A percentile compares a stretch with the other conserved stretches of the same genome.
phyloP scores from a whole-genome alignment of 208 protist genomes.

The Herpetomonas samuelpessoai region DNA sequence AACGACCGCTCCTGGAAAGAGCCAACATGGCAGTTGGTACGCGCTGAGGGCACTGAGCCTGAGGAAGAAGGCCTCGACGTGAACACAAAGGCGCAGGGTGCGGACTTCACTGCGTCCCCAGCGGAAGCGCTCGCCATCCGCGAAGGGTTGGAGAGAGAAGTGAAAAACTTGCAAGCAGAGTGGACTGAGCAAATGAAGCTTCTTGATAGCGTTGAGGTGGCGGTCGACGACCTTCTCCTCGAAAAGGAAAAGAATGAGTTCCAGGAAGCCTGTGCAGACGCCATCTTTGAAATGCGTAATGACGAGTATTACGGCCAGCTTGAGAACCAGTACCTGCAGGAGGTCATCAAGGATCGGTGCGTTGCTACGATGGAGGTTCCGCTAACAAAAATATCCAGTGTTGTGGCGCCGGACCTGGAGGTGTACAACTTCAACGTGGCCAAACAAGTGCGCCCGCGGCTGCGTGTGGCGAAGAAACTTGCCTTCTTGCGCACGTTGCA shows the following conservation, averaged over 20 bases:
- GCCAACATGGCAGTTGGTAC: background rate
- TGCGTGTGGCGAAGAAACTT: constrained; percentile 63
- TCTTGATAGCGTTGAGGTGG: constrained; percentile 35
- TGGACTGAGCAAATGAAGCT: constrained; percentile 38
- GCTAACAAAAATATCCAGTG: constrained; percentile 52
- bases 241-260: constrained; percentile 55
- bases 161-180: constrained; percentile 42
- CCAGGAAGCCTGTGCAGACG: constrained; percentile 44
- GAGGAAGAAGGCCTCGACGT: too few relatives aligned
- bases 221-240: constrained; percentile 66
- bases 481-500: constrained; percentile 76
- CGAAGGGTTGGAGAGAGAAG: constrained; percentile 16
- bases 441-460: constrained; percentile 24
- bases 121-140: constrained; percentile 11
- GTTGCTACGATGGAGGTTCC: constrained; percentile 83
- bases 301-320: constrained; percentile 68
- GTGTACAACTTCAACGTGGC: constrained; percentile 85
- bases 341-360: constrained; percentile 60
- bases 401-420: constrained; percentile 35
- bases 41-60: too few relatives aligned
- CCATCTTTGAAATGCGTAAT: constrained; percentile 57
- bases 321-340: constrained; percentile 75
- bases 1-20: background rate
- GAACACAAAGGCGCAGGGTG: too few relatives aligned
- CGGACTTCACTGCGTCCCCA: too few relatives aligned